Evolutionary conservation across 1,284 basidiomycete species (phyloP).

Genomic region (Ceratobasidium sp.): DNA sequence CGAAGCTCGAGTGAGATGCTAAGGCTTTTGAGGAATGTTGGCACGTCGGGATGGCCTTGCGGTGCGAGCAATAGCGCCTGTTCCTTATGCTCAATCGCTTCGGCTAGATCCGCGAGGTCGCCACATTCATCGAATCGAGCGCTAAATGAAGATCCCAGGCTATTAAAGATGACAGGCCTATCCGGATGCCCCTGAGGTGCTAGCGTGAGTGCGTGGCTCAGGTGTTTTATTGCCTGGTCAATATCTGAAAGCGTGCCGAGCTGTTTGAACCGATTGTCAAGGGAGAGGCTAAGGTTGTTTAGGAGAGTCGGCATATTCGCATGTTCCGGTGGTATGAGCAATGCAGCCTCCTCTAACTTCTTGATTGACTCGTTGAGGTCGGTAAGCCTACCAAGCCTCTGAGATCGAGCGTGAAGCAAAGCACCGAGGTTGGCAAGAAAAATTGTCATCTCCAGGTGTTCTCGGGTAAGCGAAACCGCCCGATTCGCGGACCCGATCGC

Average conservation of each 20-base stretch:
- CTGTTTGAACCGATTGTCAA: background rate
- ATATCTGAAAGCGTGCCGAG: background rate
- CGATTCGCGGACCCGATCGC: background rate
- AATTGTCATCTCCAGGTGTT: too few relatives aligned
- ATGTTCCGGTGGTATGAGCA: background rate
- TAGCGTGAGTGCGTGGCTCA: background rate
- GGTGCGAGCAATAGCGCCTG: background rate
- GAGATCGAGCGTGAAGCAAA: background rate
- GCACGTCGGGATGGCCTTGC: background rate
- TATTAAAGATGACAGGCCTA: background rate
- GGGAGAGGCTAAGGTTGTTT: background rate
- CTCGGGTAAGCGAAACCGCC: background rate
- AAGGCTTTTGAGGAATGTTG: constrained; percentile 5
- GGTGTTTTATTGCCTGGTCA: constrained; percentile 6
- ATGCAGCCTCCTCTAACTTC: background rate
- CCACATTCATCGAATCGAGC: constrained; percentile 1
- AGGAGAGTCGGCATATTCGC: background rate
- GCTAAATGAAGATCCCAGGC: background rate
- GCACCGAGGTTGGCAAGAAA: constrained; percentile 5
- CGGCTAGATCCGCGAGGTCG: background rate
- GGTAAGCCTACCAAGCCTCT: background rate
- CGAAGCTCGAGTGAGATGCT: background rate
- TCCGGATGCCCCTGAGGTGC: background rate
- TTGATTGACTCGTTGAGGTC: background rate
- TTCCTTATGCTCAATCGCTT: background rate